These are phyloP conservation scores for Hamigera avellanea DNA, from an alignment of 495 filamentous ascomycete species.

Conservation along the genomic window DNA sequence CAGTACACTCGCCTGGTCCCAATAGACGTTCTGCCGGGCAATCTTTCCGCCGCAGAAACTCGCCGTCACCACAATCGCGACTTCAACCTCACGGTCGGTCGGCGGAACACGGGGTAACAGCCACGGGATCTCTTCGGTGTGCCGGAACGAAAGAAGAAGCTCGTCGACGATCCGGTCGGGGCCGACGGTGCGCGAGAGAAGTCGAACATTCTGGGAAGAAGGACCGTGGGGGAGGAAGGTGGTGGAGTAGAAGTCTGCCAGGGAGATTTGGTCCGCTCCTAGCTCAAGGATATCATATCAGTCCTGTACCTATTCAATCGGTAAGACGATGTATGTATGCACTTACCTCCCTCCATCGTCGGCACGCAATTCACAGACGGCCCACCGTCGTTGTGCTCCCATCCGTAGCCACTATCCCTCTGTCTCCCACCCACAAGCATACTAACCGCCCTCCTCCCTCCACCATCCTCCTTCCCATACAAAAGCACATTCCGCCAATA, in stretches of 20 bases:
- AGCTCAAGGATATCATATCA: too few relatives aligned
- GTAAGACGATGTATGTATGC: constrained; percentile 32
- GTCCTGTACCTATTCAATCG: too few relatives aligned
- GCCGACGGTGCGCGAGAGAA: constrained; percentile 58
- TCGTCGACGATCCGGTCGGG: constrained; percentile 49
- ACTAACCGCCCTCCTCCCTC: not conserved
- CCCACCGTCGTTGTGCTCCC: constrained; percentile 2
- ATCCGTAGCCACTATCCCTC: constrained; percentile 3
- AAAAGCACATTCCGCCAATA: too few relatives aligned
- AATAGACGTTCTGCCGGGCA: constrained; percentile 67
- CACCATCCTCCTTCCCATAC: constrained; percentile 6
- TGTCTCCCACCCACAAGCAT: not conserved
- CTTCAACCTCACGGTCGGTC: constrained; percentile 50
- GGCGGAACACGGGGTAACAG: constrained; percentile 63
- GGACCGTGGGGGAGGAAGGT: constrained; percentile 64
- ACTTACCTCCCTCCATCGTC: constrained; percentile 32
- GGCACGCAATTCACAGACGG: constrained; percentile 18
- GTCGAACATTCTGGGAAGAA: constrained; percentile 47
- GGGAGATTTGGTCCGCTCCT: too few relatives aligned
- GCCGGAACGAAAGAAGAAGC: constrained; percentile 48
- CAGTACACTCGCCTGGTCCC: constrained; percentile 76
- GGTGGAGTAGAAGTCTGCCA: constrained; percentile 62
- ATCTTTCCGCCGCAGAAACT: constrained; percentile 62
- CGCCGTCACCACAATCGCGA: constrained; percentile 61
- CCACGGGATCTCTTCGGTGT: constrained; percentile 65